Evolutionary conservation across 306 rosid genomes (phyloP).

Genomic region (Quercus robur): DNA sequence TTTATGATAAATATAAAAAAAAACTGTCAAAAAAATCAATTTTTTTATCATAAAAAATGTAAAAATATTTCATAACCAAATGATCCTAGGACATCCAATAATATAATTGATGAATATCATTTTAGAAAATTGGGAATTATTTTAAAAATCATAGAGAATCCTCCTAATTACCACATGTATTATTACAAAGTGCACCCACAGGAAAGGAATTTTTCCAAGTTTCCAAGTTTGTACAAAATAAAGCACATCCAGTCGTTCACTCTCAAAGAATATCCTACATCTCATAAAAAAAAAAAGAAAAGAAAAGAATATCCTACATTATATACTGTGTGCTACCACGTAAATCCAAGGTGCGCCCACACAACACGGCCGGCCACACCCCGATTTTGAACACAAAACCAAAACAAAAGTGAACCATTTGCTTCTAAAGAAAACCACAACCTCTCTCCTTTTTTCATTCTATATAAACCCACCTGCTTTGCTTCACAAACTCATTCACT

Average conservation of each 20-base stretch:
- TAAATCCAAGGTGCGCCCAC: conserved; percentile 11
- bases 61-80: too few species aligned
- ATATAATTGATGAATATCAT: too few species aligned
- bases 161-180: too few species aligned
- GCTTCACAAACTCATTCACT: not conserved
- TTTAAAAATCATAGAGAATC: too few species aligned
- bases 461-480: conserved; percentile 23
- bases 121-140: too few species aligned
- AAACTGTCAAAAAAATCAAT: too few species aligned
- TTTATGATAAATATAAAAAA: too few species aligned
- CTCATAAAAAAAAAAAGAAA: too few species aligned
- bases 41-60: too few species aligned
- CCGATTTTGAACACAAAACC: not conserved
- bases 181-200: not conserved
- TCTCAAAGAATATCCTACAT: conserved; percentile 30
- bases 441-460: not conserved
- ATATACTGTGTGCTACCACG: conserved; percentile 40
- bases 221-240: not conserved
- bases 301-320: conserved; percentile 29
- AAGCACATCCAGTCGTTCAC: not conserved
- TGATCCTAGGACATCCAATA: too few species aligned
- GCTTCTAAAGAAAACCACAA: too few species aligned
- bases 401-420: not conserved
- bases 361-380: not conserved
- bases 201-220: not conserved